A percentile compares a stretch with the other conserved stretches of the same genome.
phyloP scores from a whole-genome alignment of 352 stramenopile species.

The Phytophthora sojae region DNA sequence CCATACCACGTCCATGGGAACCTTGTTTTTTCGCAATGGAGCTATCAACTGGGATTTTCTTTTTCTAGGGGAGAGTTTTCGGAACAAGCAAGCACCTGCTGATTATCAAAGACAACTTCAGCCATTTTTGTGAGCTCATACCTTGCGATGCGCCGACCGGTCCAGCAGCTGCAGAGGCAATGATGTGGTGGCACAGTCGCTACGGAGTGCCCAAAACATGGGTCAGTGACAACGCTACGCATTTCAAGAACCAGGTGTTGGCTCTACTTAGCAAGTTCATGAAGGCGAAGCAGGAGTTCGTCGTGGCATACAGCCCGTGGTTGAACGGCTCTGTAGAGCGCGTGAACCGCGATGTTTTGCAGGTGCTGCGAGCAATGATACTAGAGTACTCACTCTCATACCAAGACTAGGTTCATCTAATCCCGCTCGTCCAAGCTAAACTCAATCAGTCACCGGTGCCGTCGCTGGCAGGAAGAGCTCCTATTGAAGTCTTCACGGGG shows the following conservation, averaged over 20 bases:
- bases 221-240: slow-evolving; percentile 7
- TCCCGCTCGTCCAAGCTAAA: too few species aligned
- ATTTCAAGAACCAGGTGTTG: slow-evolving; percentile 13
- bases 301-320: slow-evolving; percentile 5
- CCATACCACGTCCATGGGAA: too few species aligned
- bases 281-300: slow-evolving; percentile 7
- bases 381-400: too few species aligned
- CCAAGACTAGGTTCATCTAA: too few species aligned
- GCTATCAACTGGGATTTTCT: too few species aligned
- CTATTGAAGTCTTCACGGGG: not conserved
- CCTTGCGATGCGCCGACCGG: slow-evolving; percentile 10
- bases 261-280: slow-evolving; percentile 8
- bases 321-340: slow-evolving; percentile 5
- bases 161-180: not conserved
- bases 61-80: too few species aligned
- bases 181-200: slow-evolving; percentile 14
- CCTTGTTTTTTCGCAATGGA: too few species aligned
- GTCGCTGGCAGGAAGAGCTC: too few species aligned
- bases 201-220: not conserved
- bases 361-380: too few species aligned
- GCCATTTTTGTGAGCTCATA: slow-evolving; percentile 18
- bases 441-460: too few species aligned
- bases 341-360: too few species aligned
- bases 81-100: slow-evolving; percentile 9
- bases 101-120: slow-evolving; percentile 20